These are phyloP conservation scores for Bisporella sp. DNA, from an alignment of 2,329 filamentous ascomycete species.

Conservation along the genomic window DNA sequence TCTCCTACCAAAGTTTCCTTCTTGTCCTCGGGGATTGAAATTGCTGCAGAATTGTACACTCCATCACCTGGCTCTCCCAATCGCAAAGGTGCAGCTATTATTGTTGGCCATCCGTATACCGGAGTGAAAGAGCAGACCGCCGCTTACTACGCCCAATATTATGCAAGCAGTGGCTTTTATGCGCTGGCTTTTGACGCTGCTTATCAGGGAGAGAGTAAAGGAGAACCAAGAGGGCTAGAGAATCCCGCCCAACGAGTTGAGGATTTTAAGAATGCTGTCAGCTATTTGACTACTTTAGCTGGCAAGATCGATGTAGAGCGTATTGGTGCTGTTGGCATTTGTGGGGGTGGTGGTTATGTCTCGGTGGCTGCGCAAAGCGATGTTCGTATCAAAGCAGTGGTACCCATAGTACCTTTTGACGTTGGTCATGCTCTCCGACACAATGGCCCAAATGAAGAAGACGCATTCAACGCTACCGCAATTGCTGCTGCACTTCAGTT, in stretches of 20 bases:
- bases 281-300: background rate
- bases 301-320: background rate
- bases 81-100: background rate
- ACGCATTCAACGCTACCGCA: no score
- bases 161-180: background rate
- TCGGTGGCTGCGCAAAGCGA: background rate
- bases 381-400: background rate
- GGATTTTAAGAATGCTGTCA: background rate
- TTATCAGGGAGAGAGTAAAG: background rate
- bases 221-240: slow-evolving; percentile 6
- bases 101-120: background rate
- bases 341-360: background rate
- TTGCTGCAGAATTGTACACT: background rate
- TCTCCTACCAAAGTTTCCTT: background rate
- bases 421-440: no score
- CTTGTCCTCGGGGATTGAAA: background rate
- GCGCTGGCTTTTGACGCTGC: background rate
- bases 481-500: no score
- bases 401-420: no score
- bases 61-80: background rate
- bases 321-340: background rate
- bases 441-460: no score
- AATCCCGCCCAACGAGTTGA: background rate
- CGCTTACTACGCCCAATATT: background rate
- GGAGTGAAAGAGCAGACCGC: background rate